A percentile compares a stretch with the other conserved stretches of the same genome.
Conservation (phyloP, 140 eudicot species). For the Bidens hawaiensis region DNA sequence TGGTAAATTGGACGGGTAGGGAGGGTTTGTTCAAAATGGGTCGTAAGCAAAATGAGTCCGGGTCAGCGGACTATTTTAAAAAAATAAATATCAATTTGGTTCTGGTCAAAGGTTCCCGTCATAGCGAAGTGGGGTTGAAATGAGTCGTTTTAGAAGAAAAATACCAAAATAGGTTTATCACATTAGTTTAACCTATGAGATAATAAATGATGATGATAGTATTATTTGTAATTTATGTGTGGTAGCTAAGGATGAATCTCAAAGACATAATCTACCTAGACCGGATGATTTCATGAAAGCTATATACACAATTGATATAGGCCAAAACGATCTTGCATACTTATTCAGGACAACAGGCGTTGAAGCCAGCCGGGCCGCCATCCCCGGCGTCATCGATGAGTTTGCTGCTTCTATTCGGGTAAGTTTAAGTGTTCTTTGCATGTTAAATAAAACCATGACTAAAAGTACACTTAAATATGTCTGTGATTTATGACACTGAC, state of each 20-base stretch:
- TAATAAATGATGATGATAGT: too few species aligned
- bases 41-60: background rate
- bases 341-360: conserved; percentile 39
- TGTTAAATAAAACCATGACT: background rate
- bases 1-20: background rate
- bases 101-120: background rate
- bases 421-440: background rate
- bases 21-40: background rate
- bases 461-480: background rate
- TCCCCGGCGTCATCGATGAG: conserved; percentile 44
- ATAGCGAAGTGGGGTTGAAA: too few species aligned
- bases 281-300: conserved; percentile 61
- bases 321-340: conserved; percentile 62
- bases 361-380: conserved; percentile 27
- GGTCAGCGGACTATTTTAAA: background rate
- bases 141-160: too few species aligned
- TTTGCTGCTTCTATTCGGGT: conserved; percentile 45
- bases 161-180: too few species aligned
- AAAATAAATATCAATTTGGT: background rate
- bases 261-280: conserved; percentile 44
- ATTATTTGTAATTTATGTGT: background rate
- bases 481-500: background rate
- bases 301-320: conserved; percentile 62
- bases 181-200: background rate
- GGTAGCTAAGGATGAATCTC: conserved; percentile 29